A percentile compares a stretch with the other conserved stretches of the same genome.
phyloP scores from a whole-genome alignment of 1,139 yeast genomes.

The Spathaspora sp. region DNA sequence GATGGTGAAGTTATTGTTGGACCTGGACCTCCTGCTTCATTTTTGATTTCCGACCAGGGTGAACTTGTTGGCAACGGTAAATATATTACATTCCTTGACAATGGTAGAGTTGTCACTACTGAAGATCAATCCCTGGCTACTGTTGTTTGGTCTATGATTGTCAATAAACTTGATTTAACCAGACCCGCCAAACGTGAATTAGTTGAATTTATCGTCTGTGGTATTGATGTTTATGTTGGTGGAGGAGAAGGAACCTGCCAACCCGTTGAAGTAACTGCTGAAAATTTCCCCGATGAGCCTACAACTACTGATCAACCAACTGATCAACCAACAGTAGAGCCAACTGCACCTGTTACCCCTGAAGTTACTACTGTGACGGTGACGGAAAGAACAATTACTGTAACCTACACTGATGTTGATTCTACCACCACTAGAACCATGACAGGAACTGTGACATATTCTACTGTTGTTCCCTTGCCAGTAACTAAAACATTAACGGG shows the following conservation, averaged over 20 bases:
- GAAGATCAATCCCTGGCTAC: not conserved
- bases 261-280: not conserved
- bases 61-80: not conserved
- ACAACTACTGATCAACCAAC: not conserved
- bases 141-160: not conserved
- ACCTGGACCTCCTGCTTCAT: not conserved
- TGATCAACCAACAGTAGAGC: no score
- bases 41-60: not conserved
- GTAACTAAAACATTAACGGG: not conserved
- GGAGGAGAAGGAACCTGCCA: not conserved
- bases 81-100: not conserved
- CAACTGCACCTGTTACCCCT: no score
- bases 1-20: not conserved
- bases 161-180: not conserved
- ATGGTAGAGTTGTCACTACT: not conserved
- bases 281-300: not conserved
- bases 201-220: not conserved
- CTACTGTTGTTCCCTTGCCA: no score
- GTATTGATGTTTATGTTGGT: not conserved
- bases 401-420: no score
- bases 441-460: not conserved
- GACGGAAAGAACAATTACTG: no score
- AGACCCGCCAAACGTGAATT: not conserved
- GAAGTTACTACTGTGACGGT: no score
- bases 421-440: no score